Evolutionary conservation across 2,329 filamentous ascomycete species (phyloP), one percentile per base, ranked within the genome.

Genomic region (Alternaria triticimaculans): DNA sequence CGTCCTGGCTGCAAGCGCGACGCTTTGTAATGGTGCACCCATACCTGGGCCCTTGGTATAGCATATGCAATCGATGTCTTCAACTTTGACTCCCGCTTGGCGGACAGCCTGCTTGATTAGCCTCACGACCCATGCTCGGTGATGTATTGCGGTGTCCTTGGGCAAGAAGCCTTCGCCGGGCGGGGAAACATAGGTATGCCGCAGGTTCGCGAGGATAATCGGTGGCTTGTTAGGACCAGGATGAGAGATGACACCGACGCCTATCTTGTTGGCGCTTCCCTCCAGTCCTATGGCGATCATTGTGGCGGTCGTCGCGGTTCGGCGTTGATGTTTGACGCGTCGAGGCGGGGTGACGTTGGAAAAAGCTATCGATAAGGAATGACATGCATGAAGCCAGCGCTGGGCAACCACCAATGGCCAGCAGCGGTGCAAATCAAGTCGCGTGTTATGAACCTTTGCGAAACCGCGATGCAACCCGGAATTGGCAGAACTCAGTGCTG

Each of bases 181-280:
- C 5, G 96, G 95, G 48, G 95, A 92, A 74, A 91, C 87, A 83
- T 95, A 99, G 20, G 96, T 99, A 83, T 98, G 92, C 58, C 96
- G 92, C 70, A 99, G 87, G 84, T 99, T 99, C 78, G 94, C 90
- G 70, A 99, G 92, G 78, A 99, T 78, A 63, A 85, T 83, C 26
- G 83, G 80, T 73, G 82, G 60, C 48, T 79, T 73, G 60, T 78
- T 76, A 9, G 82, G 76, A 66, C 82, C 73, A 4, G 89, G 86
- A 84, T 98, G 96, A 23, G 89, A 87, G 79, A 99, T 97, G 62
- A 99, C 85, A 76, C 96, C 96, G 62, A 98, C 91, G 71, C 95
- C 96, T 56, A 99, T 89, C 83, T 99, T 99, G 86, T 99, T 99
- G 82, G 96, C 96, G 61, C 93, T 97, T 80, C 96, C 95, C 85